These are phyloP conservation scores for Tetrapisispora namnaoensis DNA, from an alignment of 805 yeast genomes.

Conservation along the genomic window DNA sequence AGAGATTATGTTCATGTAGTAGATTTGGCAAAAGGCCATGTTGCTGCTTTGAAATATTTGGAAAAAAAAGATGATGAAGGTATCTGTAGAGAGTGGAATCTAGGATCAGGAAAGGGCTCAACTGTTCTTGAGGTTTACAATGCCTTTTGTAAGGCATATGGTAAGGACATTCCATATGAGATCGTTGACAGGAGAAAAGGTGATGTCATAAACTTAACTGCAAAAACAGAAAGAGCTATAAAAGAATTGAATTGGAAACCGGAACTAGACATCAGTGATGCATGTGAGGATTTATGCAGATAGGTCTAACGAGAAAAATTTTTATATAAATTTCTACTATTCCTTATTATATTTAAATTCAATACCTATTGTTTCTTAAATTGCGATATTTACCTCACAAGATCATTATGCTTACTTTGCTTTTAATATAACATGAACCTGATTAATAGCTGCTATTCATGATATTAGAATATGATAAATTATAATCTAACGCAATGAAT, in stretches of 20 bases:
- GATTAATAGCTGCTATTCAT: no score
- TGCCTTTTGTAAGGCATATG: constrained; percentile 56
- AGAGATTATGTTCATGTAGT: constrained; percentile 75
- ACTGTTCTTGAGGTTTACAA: constrained; percentile 63
- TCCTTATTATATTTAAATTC: no score
- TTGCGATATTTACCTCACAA: no score
- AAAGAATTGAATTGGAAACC: constrained; percentile 58
- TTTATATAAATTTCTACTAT: background rate
- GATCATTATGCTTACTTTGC: no score
- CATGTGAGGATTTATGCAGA: constrained; percentile 69
- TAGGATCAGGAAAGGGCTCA: constrained; percentile 73
- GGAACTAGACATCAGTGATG: constrained; percentile 42
- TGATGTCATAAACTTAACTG: constrained; percentile 67
- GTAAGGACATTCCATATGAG: constrained; percentile 52
- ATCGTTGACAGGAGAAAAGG: constrained; percentile 62
- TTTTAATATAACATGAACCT: no score
- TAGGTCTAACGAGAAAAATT: constrained; percentile 34
- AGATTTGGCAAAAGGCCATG: constrained; percentile 69
- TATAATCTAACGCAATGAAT: no score
- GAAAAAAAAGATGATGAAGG: constrained; percentile 31
- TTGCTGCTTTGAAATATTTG: constrained; percentile 57
- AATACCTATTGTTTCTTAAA: no score
- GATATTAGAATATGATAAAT: no score
- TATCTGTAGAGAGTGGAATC: constrained; percentile 66
- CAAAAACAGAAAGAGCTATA: constrained; percentile 60